Evolutionary conservation across 1,284 basidiomycete genomes (phyloP).

Genomic region (Cutaneotrichosporon sp.): DNA sequence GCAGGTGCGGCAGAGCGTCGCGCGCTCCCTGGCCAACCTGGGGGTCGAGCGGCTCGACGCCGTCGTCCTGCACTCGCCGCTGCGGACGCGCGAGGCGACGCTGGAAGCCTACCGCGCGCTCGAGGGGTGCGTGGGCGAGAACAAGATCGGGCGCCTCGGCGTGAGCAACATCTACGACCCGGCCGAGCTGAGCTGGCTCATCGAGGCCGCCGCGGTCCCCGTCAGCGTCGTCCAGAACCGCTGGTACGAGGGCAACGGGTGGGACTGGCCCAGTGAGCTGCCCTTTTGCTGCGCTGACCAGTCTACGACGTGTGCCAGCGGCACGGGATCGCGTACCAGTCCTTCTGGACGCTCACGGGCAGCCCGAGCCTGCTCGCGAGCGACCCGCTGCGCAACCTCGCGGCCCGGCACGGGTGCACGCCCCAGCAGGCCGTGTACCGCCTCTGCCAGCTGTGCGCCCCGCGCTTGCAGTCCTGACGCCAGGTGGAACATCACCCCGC

Average conservation of each 20-base stretch:
- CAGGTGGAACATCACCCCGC: conserved; percentile 48
- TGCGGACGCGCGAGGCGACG: conserved; percentile 62
- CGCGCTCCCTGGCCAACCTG: conserved; percentile 66
- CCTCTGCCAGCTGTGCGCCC: conserved; percentile 60
- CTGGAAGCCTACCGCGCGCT: conserved; percentile 68
- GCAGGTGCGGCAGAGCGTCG: conserved; percentile 68
- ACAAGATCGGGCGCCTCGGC: conserved; percentile 66
- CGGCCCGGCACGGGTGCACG: conserved; percentile 59
- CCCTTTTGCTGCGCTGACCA: conserved; percentile 9
- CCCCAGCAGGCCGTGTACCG: conserved; percentile 67
- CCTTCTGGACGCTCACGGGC: conserved; percentile 82
- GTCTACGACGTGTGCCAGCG: conserved; percentile 50
- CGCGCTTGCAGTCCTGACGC: conserved; percentile 10
- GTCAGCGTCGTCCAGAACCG: conserved; percentile 76
- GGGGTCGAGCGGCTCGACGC: conserved; percentile 70
- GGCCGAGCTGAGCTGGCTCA: conserved; percentile 59
- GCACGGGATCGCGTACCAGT: conserved; percentile 71
- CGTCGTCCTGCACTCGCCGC: conserved; percentile 73
- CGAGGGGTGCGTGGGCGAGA: conserved; percentile 63
- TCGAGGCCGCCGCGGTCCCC: conserved; percentile 55
- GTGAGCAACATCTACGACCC: conserved; percentile 75
- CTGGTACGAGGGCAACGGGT: conserved; percentile 76
- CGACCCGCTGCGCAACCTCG: conserved; percentile 57
- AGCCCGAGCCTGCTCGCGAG: conserved; percentile 65
- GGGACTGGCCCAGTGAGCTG: conserved; percentile 62